Base-by-base conservation (phyloP, 139 green algal species). In the Deuterostichococcus epilithicus region DNA sequence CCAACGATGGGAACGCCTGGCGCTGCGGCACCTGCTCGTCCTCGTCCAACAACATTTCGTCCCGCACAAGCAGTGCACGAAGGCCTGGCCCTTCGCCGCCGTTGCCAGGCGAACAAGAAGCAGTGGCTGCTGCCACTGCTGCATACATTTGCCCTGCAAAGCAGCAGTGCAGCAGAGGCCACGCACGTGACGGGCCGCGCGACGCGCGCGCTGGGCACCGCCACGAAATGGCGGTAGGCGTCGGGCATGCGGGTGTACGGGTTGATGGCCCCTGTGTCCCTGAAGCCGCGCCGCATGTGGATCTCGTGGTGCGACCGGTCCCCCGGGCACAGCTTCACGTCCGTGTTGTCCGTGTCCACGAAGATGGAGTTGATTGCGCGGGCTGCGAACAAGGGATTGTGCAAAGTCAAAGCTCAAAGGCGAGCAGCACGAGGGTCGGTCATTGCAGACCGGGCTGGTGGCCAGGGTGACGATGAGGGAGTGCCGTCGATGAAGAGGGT, bases 101-200 rank as follows among this genome's bases (percentile, higher is more conserved):
- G n/a, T n/a, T n/a, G n/a, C n/a, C n/a, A n/a, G n/a, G n/a, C n/a
- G n/a, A n/a, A n/a, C n/a, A n/a, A n/a, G n/a, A n/a, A n/a, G n/a
- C n/a, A n/a, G n/a, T n/a, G n/a, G n/a, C 18, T 47, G 33, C 33
- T 26, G 18, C 45, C 68, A 60, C 68, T 34, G 37, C 38, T 25
- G 32, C 63, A 70, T 20, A 20, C 25, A 20, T 34, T 70, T 20
- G 1, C 18, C 63, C 25, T 70, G 63, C 3, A 13, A 70, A 70
- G 25, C 22, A 39, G 32, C 23, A 32, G 39, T 38, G 23, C 26
- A 3, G 38, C 36, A 59, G 1, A 1, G 37, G 8, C 5, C 10
- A 73, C 74, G 60, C 76, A 80, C 68, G 72, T 80, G 66, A 88
- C 63, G 4, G 76, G 70, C 2, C 80, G 76, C 23, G 77, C 60